Evolutionary conservation across 257 asterid species (phyloP).

Genomic region (Przewalskia tangutica): DNA sequence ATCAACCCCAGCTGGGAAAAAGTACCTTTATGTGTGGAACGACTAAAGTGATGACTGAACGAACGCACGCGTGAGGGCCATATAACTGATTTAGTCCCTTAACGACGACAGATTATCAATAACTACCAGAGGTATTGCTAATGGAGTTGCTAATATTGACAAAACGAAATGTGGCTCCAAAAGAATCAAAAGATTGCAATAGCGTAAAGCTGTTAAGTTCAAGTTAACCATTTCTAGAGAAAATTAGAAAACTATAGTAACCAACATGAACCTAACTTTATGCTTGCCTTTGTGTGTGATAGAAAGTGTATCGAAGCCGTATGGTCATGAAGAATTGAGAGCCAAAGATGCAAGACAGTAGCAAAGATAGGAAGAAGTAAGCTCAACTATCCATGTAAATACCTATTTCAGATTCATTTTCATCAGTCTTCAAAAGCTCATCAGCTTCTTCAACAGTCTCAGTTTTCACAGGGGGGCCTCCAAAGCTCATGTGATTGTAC

Average conservation of each 20-base stretch:
- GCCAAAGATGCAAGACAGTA: neutral
- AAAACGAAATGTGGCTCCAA: neutral
- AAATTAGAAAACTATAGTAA: neutral
- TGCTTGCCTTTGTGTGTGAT: neutral
- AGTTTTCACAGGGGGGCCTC: conserved; percentile 75
- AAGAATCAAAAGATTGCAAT: neutral
- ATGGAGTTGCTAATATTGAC: neutral
- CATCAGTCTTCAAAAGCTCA: conserved; percentile 36
- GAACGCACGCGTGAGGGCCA: neutral
- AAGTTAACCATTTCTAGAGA: neutral
- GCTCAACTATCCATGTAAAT: neutral
- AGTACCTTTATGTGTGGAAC: neutral
- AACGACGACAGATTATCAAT: neutral
- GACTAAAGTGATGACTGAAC: neutral
- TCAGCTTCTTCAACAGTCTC: conserved; percentile 66
- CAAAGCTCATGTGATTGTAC: conserved; percentile 89
- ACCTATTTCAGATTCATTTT: conserved; percentile 73
- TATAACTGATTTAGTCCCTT: neutral
- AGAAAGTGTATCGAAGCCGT: neutral
- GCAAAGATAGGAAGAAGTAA: neutral
- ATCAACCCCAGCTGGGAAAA: neutral
- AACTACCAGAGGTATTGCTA: neutral
- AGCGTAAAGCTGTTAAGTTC: neutral
- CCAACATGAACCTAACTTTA: neutral
- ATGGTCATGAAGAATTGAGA: neutral